Conservation (phyloP, 2,329 filamentous ascomycete species). For the Xylaria multiplex region DNA sequence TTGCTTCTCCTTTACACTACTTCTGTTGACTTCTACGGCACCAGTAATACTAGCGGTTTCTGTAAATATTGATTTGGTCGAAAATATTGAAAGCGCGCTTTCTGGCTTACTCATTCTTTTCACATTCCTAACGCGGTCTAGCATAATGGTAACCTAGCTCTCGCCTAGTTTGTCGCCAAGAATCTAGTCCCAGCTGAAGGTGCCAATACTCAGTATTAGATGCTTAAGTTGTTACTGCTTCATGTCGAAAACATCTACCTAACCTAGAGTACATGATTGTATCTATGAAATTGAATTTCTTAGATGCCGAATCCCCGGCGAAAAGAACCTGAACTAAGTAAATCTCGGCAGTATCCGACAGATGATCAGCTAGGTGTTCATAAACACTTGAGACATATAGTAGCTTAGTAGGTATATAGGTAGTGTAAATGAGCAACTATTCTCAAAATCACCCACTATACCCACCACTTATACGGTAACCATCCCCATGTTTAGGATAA, state of each 20-base stretch:
- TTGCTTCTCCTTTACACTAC: slow-evolving; percentile 10
- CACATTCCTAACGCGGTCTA: slow-evolving; percentile 34
- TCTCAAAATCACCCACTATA: background rate
- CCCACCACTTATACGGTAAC: background rate
- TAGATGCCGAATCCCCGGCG: slow-evolving; percentile 8
- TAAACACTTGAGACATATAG: background rate
- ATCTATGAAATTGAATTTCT: slow-evolving; percentile 4
- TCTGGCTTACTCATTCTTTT: background rate
- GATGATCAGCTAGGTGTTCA: slow-evolving; percentile 10
- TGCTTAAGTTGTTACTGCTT: background rate
- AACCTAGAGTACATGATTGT: too few species aligned
- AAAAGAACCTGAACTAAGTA: background rate
- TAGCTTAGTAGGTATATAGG: background rate
- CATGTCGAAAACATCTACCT: background rate
- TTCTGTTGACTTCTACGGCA: background rate
- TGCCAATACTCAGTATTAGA: background rate
- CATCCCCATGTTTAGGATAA: background rate
- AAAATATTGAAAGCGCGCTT: slow-evolving; percentile 5
- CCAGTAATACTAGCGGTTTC: background rate
- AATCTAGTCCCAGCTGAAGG: slow-evolving; percentile 23
- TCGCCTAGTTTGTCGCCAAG: slow-evolving; percentile 22
- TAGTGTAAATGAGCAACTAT: background rate
- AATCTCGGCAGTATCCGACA: slow-evolving; percentile 28
- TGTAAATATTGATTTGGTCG: background rate
- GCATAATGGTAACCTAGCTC: slow-evolving; percentile 8